Evolutionary conservation across 2,329 filamentous ascomycete species (phyloP).

Genomic region (Penicillium carneum): DNA sequence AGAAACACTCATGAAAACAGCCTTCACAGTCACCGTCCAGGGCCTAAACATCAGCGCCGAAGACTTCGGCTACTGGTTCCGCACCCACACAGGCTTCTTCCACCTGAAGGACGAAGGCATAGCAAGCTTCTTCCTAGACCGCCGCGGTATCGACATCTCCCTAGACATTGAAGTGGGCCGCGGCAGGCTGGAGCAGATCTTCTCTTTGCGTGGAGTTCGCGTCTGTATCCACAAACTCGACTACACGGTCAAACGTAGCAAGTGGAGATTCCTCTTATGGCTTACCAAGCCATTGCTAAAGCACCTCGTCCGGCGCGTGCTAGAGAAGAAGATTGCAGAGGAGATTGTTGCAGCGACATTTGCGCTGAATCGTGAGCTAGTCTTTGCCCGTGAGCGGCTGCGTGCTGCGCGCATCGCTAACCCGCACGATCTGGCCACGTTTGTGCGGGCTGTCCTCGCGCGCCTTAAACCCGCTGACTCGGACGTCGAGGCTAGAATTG

Average conservation of each 20-base stretch:
- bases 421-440: constrained; percentile 79
- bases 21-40: constrained; percentile 78
- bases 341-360: constrained; percentile 74
- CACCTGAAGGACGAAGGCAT: constrained; percentile 82
- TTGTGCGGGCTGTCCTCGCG: constrained; percentile 81
- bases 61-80: constrained; percentile 89
- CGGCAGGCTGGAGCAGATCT: constrained; percentile 78
- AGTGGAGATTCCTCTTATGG: constrained; percentile 80
- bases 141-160: constrained; percentile 84
- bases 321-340: constrained; percentile 78
- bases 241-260: constrained; percentile 74
- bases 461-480: constrained; percentile 77
- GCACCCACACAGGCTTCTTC: constrained; percentile 76
- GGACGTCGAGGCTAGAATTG: constrained; percentile 76
- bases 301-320: constrained; percentile 77
- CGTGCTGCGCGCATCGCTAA: constrained; percentile 83
- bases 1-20: constrained; percentile 70
- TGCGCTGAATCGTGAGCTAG: constrained; percentile 79
- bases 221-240: constrained; percentile 87
- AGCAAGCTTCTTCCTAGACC: constrained; percentile 82
- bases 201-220: constrained; percentile 76
- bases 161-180: constrained; percentile 83
- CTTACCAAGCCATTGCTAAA: constrained; percentile 82
- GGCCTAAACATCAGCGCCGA: constrained; percentile 84
- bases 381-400: constrained; percentile 85